Conservation (phyloP, 345 rosid species). For the Abelmoschus esculentus region DNA sequence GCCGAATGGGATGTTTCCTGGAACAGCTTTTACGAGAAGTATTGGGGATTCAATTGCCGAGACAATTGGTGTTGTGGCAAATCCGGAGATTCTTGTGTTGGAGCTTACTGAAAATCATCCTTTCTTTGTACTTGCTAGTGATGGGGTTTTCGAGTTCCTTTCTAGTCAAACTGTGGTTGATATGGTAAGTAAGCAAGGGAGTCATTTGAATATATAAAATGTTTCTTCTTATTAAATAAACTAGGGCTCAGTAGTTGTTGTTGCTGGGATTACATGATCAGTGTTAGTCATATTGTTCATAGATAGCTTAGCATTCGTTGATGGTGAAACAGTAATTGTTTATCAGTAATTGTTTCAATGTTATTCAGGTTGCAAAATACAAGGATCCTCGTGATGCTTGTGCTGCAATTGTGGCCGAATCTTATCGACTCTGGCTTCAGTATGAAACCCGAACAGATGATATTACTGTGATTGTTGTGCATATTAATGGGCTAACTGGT, state of each 20-base stretch:
- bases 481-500: conserved; percentile 59
- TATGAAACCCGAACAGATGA: conserved; percentile 99
- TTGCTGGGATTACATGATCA: background rate
- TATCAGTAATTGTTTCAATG: background rate
- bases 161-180: conserved; percentile 95
- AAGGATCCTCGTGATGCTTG: conserved; percentile 99
- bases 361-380: conserved; percentile 76
- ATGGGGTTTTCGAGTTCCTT: conserved; percentile 95
- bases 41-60: conserved; percentile 92
- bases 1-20: conserved; percentile 93
- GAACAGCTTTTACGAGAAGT: conserved; percentile 96
- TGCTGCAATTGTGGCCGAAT: conserved; percentile 98
- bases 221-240: background rate
- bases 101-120: conserved; percentile 75
- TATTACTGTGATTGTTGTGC: conserved; percentile 91
- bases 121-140: conserved; percentile 95
- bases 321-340: background rate
- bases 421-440: conserved; percentile 97
- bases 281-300: background rate
- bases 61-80: conserved; percentile 89
- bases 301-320: background rate
- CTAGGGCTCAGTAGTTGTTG: background rate
- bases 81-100: conserved; percentile 85
- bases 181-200: conserved; percentile 63
- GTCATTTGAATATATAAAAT: conserved; percentile 6